Evolutionary conservation across 441 rosid genomes (phyloP), one percentile per base, ranked within the genome.

Genomic region (Aleurites moluccanus): DNA sequence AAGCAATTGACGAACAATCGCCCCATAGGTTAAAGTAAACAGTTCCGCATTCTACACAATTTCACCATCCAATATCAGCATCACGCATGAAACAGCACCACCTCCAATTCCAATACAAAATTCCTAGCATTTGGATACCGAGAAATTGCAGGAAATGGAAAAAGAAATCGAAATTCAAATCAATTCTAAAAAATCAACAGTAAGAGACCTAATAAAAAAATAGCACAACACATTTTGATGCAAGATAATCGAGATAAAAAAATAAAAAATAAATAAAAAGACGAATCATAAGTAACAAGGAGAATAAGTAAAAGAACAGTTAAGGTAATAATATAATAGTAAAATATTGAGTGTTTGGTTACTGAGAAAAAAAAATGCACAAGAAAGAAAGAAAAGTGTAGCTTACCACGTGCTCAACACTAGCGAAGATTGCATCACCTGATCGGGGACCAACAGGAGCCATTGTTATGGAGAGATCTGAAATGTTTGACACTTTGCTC

Each of bases 341-440:
- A 52, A 38, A 63, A 27, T 62, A 23, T 45, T 6, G 60, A 44
- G 53, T 15, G 53, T 35, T 50, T 59, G 49, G 55, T 65, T 33
- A 44, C 45, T 21, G 23, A 62, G 35, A 6, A 74, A 64, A 52
- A 6, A 74, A 64, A 52, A 33, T 21, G 62, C 6, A 71, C 66
- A 30, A 25, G 18, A 56, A 45, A 64, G 3, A 4, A 5, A 53
- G 21, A 6, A 30, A 65, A 11, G 20, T 15, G 2, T 18, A 28
- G 76, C 82, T 82, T 74, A 93, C 98, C 87, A 91, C 98, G 30
- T 89, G 96, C 73, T 95, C 97, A 28, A 89, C 84, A 70, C 86
- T 88, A 56, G 98, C 86, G 87, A 92, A 95, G 86, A 95, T 88
- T 14, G 99, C 96, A 67, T 95, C 99, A 63, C 97, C 96, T 47